phyloP scores from a whole-genome alignment of 2,329 filamentous ascomycete species.

The Aspergillus carbonarius region DNA sequence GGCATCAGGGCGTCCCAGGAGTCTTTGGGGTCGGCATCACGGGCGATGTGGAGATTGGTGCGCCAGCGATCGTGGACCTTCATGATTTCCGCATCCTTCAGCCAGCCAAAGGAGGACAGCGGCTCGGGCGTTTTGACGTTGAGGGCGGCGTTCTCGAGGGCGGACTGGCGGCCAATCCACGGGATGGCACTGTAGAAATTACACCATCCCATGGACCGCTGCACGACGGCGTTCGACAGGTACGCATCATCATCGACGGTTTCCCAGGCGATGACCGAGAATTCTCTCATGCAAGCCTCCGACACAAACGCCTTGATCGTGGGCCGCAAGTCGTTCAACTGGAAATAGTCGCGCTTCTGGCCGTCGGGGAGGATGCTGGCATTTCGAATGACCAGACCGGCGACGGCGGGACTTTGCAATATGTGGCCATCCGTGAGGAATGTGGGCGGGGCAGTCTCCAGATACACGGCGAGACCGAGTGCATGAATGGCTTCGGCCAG shows the following conservation, averaged over 20 bases:
- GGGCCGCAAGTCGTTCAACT: conserved; percentile 41
- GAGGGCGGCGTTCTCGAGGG: conserved; percentile 37
- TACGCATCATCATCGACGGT: conserved; percentile 41
- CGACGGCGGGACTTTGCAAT: conserved; percentile 36
- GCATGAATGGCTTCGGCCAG: conserved; percentile 35
- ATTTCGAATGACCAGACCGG: conserved; percentile 44
- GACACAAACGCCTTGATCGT: conserved; percentile 49
- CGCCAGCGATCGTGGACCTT: conserved; percentile 45
- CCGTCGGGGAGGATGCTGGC: conserved; percentile 43
- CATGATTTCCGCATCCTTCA: conserved; percentile 49
- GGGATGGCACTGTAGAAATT: conserved; percentile 47
- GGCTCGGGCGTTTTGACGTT: conserved; percentile 38
- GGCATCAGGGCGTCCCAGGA: conserved; percentile 29
- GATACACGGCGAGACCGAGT: conserved; percentile 43
- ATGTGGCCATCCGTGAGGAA: conserved; percentile 40
- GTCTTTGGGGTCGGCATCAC: conserved; percentile 7
- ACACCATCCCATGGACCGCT: conserved; percentile 48
- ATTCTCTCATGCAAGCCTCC: conserved; percentile 46
- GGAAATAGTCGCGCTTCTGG: conserved; percentile 47
- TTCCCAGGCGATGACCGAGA: conserved; percentile 48
- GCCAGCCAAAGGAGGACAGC: conserved; percentile 48
- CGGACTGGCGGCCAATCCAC: conserved; percentile 44
- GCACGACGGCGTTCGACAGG: conserved; percentile 44
- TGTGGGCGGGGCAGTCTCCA: conserved; percentile 43
- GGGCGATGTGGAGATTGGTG: conserved; percentile 28